Base-by-base conservation (phyloP, 2,329 filamentous ascomycete species). In the Beauveria sp. region DNA sequence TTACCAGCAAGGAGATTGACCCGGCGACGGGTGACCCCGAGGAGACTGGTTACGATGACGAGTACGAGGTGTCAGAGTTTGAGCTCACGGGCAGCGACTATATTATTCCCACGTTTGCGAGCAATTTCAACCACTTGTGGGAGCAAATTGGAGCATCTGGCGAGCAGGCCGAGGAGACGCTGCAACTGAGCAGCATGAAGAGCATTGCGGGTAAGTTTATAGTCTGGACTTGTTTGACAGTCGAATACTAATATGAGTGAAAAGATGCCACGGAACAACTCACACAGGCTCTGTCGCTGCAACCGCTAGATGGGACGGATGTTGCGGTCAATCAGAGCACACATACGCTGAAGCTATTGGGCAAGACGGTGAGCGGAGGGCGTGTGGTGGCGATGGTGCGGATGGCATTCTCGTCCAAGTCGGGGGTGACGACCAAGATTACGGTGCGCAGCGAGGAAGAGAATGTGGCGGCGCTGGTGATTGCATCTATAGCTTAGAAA, bases 1-100 rank as follows among this genome's bases (percentile, higher is more conserved):
- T 99, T 74, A 97, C 92, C 20, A 95, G 89, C 80, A 98, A 97
- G 79, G 95, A 99, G 77, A 95, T 99, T 67, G 95, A 99, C 70
- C 95, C 95, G 6, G 89, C 89, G 28, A 96, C 91, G n/a, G 86
- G 87, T 66, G 92, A 97, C 76, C 90, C 93, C 0, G 95, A 99
- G 74, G 92, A 96, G 18, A 83, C 79, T 52, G 95, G 95, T 51
- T 98, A 98, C 74, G 93, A 98, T 59, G 95, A 99, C 71, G 95
- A 99, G 77, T 99, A 99, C 72, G 91, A 97, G 77, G 89, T 98
- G 64, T 91, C 95, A 65, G 92, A 97, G 72, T 86, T 98, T 64
- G 93, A 97, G 65, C 85, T 99, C 64, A 84, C 86, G 20, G 95
- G 93, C 63, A 92, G 91, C 67, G 95, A 99, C 75, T 99, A 97